Evolutionary conservation across 305 asterid species (phyloP).

Genomic region (Fraxinus sp.): DNA sequence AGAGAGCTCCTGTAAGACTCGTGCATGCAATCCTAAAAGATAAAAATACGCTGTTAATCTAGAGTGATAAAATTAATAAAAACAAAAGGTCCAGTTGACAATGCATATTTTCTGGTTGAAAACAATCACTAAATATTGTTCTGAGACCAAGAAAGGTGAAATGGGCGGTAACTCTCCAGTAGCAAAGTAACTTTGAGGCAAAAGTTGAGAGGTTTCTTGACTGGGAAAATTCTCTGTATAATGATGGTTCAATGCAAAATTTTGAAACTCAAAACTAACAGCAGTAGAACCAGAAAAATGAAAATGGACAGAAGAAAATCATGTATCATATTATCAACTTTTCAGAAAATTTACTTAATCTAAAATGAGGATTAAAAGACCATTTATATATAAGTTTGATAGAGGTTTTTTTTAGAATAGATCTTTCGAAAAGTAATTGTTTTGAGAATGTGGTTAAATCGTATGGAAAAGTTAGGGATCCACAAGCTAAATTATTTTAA

Average conservation of each 20-base stretch:
- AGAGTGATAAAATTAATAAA: neutral
- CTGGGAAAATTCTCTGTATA: neutral
- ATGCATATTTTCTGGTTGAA: neutral
- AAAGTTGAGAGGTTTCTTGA: neutral
- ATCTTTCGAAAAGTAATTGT: too few relatives aligned
- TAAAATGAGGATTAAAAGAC: too few relatives aligned
- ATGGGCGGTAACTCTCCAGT: neutral
- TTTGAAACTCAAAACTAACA: neutral
- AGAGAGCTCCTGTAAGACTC: conserved; percentile 66
- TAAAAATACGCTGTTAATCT: neutral
- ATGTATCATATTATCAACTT: neutral
- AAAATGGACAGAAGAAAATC: neutral
- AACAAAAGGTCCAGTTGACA: conserved; percentile 5
- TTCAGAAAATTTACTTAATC: neutral
- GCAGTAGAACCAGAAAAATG: neutral
- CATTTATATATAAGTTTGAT: too few relatives aligned
- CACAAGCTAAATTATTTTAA: too few relatives aligned
- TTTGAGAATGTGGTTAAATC: too few relatives aligned
- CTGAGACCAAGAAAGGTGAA: neutral
- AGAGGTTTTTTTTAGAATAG: too few relatives aligned
- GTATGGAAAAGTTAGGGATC: too few relatives aligned
- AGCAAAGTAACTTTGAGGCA: conserved; percentile 13
- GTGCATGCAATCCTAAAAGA: conserved; percentile 77
- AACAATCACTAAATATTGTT: neutral
- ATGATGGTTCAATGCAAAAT: neutral